Percentiles rank a stretch among this genome's conserved stretches.
Evolutionary conservation across 345 rosid genomes (phyloP).

Genomic region (Eucalyptus pauciflora): DNA sequence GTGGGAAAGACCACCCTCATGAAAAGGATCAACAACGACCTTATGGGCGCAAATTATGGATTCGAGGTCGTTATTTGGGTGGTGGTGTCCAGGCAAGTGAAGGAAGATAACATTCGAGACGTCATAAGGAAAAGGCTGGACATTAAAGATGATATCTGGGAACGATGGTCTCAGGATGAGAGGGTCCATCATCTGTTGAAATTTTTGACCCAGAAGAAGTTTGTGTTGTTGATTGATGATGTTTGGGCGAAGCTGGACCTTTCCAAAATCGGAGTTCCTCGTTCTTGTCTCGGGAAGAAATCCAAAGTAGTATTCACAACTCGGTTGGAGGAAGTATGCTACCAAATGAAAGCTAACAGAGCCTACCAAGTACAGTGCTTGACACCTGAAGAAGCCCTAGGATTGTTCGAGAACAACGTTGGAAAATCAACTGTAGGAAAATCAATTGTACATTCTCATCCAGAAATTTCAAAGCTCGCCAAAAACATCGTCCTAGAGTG

Average conservation of each 20-base stretch:
- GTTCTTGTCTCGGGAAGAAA: rapidly evolving
- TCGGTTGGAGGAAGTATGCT: rapidly evolving
- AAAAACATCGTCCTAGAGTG: background rate
- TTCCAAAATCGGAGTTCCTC: background rate
- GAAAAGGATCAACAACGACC: background rate
- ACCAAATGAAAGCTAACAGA: rapidly evolving
- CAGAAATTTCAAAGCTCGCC: background rate
- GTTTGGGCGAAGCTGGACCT: background rate
- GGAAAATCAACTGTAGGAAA: rapidly evolving
- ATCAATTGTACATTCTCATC: background rate
- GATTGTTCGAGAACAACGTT: rapidly evolving
- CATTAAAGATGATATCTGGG: rapidly evolving
- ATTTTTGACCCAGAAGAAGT: rapidly evolving
- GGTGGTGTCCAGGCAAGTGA: background rate
- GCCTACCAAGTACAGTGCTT: rapidly evolving
- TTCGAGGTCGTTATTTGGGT: background rate
- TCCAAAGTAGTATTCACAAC: background rate
- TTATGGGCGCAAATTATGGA: rapidly evolving
- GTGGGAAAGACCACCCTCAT: background rate
- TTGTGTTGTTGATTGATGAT: background rate
- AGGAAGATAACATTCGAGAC: background rate
- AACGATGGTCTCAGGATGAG: rapidly evolving
- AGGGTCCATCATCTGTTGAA: background rate
- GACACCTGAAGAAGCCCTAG: rapidly evolving
- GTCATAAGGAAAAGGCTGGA: background rate